Evolutionary conservation across 768 basidiomycete genomes (phyloP), one percentile per base, ranked within the genome.

Genomic region (Lactarius trivialis): DNA sequence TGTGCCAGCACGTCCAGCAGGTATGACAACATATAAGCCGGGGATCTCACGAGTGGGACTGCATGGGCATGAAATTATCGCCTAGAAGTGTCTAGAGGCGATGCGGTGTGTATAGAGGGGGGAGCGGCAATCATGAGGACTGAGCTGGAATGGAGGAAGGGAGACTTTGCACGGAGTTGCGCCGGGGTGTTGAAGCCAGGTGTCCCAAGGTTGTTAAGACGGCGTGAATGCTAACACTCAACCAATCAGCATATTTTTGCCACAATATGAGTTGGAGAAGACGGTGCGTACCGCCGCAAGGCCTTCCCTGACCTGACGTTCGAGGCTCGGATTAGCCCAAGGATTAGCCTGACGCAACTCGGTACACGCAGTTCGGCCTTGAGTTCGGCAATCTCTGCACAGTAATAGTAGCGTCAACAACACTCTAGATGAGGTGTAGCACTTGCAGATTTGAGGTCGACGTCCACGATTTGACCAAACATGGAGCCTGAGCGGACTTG

Each of bases 11-110:
- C 91, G 91, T 67, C 91, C 91, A 41, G 91, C 91, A 21, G 91
- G 91, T 70, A 93, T 92, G 56, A 93, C 91, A 39, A 91, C 91
- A 74, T 91, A 93, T 71, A 93, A 93, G 2, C 89, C 91, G 19
- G 87, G 86, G 45, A 93, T 89, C 60, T 92, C 89, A 51, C 79
- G 77, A 48, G 77, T 77, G 45, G 60, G 58, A 37, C 78, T 67
- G 60, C 70, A 82, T 3, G 81, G 82, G 71, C 80, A 81, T 21
- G 80, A 68, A 30, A 79, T 86, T 80, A 70, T 89, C 87, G 33
- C 88, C 84, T 24, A 92, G n/a, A n/a, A n/a, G n/a, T n/a, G n/a
- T n/a, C n/a, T n/a, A n/a, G 76, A 4, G 88, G 89, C 2, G 89
- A 91, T 15, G 89, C 89, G 21, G 82, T 80, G 71, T 85, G 70